Conservation (phyloP, 2,329 filamentous ascomycete species). For the Exophiala alcalophila region DNA sequence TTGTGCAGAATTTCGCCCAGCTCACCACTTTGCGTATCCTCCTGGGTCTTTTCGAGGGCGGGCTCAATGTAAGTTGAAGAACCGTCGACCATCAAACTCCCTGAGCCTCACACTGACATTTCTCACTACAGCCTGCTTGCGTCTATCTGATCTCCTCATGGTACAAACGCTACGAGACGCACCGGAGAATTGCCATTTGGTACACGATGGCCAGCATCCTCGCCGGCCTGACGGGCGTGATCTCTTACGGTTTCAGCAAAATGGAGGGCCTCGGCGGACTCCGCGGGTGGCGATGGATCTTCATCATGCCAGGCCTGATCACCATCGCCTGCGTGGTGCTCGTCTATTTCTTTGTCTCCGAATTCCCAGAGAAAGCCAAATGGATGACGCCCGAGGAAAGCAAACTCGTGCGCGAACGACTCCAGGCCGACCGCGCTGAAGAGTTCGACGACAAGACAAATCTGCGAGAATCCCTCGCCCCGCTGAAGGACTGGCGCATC, state of each 20-base stretch:
- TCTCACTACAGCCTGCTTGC: constrained; percentile 54
- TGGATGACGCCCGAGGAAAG: constrained; percentile 4
- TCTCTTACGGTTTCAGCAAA: constrained; percentile 50
- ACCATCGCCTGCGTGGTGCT: constrained; percentile 2
- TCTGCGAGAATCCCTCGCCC: constrained; percentile 45
- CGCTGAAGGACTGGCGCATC: constrained; percentile 50
- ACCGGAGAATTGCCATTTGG: constrained; percentile 34
- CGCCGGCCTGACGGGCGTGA: constrained; percentile 55
- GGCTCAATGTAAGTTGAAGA: constrained; percentile 42
- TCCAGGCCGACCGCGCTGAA: constrained; percentile 53
- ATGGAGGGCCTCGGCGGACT: constrained; percentile 32
- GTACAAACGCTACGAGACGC: constrained; percentile 38
- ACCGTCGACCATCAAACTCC: constrained; percentile 57
- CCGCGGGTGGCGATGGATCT: constrained; percentile 38
- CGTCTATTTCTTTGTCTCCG: constrained; percentile 1
- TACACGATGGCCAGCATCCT: constrained; percentile 34
- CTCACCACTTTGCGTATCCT: constrained; percentile 5
- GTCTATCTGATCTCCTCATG: constrained; percentile 25
- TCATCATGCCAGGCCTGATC: constrained; percentile 25
- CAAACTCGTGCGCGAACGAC: constrained; percentile 38
- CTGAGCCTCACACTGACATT: too few species aligned
- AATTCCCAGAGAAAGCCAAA: constrained; percentile 9
- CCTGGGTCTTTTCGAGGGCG: constrained; percentile 22
- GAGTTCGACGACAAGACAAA: constrained; percentile 49
- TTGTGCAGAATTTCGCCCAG: constrained; percentile 5